Conservation (phyloP, 1,139 yeast species). For the Lodderomyces elongisporus region DNA sequence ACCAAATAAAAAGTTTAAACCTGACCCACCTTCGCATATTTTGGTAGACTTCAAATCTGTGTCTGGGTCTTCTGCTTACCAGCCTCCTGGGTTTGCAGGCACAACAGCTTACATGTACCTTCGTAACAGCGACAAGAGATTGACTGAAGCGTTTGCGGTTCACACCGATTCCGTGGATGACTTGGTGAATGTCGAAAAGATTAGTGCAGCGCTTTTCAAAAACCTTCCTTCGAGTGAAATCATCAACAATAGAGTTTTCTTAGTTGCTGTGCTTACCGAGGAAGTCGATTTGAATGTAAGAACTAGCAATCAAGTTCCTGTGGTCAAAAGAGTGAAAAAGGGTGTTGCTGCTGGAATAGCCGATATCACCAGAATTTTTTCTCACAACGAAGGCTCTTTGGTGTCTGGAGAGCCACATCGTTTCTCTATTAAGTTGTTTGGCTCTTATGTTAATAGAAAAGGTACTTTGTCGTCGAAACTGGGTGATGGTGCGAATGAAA, state of each 20-base stretch:
- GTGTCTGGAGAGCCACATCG: constrained; percentile 63
- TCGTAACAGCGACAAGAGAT: constrained; percentile 57
- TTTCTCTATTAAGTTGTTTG: constrained; percentile 66
- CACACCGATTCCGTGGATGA: constrained; percentile 57
- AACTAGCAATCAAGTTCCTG: constrained; percentile 18
- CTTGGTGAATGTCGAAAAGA: constrained; percentile 56
- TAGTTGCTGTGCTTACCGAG: constrained; percentile 67
- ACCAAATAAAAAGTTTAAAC: constrained; percentile 41
- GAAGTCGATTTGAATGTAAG: constrained; percentile 38
- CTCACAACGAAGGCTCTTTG: constrained; percentile 57
- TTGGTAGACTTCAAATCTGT: constrained; percentile 77
- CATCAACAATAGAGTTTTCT: constrained; percentile 56
- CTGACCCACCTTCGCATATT: constrained; percentile 66
- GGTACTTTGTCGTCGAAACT: constrained; percentile 18
- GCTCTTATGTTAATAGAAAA: constrained; percentile 52
- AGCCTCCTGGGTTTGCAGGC: constrained; percentile 67
- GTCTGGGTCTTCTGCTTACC: constrained; percentile 53
- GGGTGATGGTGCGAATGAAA: constrained; percentile 21
- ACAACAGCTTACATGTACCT: constrained; percentile 70
- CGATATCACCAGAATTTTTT: constrained; percentile 75
- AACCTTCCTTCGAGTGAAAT: constrained; percentile 72
- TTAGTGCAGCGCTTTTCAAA: constrained; percentile 75
- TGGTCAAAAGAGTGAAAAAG: constrained; percentile 52
- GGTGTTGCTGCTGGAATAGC: constrained; percentile 90
- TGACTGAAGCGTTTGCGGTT: constrained; percentile 79